Evolutionary conservation across 192 early-diverging fungal genomes (phyloP).

Genomic region (Umbelopsis vinacea): DNA sequence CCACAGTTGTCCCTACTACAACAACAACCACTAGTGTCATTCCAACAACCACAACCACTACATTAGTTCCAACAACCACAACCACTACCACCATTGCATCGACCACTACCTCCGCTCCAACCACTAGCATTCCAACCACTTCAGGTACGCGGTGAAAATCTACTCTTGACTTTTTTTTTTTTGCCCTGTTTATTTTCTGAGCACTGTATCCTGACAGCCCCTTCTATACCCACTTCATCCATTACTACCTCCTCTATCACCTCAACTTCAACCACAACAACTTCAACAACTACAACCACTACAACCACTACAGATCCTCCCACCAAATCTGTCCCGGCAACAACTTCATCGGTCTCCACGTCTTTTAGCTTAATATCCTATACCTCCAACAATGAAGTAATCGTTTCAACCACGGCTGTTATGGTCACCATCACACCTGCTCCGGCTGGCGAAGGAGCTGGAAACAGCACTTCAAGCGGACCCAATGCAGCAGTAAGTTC

Average conservation of each 20-base stretch:
- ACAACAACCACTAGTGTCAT: not conserved
- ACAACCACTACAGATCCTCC: not conserved
- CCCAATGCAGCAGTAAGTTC: constrained; percentile 14
- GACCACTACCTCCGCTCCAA: not conserved
- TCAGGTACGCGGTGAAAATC: not conserved
- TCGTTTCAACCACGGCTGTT: constrained; percentile 1
- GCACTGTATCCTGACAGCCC: constrained; percentile 9
- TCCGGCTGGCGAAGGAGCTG: not conserved
- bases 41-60: not conserved
- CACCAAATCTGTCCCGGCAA: not conserved
- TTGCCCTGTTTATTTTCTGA: not conserved
- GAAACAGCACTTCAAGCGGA: not conserved
- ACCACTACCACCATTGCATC: not conserved
- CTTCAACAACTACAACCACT: not conserved
- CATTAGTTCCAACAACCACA: not conserved
- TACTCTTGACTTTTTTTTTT: not conserved
- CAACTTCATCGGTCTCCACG: not conserved
- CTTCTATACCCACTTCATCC: not conserved
- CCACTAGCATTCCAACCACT: constrained; percentile 8
- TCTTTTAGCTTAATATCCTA: constrained; percentile 4
- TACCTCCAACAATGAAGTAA: not conserved
- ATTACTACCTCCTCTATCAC: not conserved
- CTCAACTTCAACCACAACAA: not conserved
- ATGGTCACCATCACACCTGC: not conserved
- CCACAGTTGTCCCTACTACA: not conserved